These are phyloP conservation scores for Imleria badia DNA, from an alignment of 768 basidiomycete genomes.

Conservation along the genomic window DNA sequence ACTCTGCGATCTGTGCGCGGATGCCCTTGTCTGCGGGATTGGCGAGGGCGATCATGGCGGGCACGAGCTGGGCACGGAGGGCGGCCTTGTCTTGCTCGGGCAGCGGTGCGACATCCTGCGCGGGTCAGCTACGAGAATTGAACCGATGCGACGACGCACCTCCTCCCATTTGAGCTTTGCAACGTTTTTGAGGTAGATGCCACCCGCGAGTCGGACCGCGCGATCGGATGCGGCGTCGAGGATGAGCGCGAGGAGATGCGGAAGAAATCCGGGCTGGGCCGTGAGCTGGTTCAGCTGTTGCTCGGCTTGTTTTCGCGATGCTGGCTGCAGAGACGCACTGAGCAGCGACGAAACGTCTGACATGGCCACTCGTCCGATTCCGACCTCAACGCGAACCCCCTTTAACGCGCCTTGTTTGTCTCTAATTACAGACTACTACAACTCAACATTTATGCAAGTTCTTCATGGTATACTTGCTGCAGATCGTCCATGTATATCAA, in stretches of 20 bases:
- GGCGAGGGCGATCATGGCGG: constrained; percentile 88
- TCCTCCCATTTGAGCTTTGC: constrained; percentile 88
- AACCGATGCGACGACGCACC: constrained; percentile 43
- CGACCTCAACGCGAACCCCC: background rate
- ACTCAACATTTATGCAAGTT: too few species aligned
- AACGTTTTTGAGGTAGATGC: constrained; percentile 91
- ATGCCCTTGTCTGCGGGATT: constrained; percentile 67
- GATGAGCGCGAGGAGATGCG: constrained; percentile 75
- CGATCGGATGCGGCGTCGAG: constrained; percentile 64
- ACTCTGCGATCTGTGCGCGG: constrained; percentile 87
- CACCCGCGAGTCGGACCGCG: constrained; percentile 76
- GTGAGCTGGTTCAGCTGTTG: constrained; percentile 67
- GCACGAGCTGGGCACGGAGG: constrained; percentile 77
- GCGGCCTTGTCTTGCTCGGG: constrained; percentile 67
- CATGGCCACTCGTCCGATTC: constrained; percentile 38
- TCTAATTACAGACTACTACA: too few species aligned
- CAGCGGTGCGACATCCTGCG: constrained; percentile 71
- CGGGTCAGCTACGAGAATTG: background rate
- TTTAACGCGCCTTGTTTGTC: constrained; percentile 11
- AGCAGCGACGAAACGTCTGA: constrained; percentile 69
- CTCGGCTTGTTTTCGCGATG: constrained; percentile 79
- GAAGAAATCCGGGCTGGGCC: constrained; percentile 73
- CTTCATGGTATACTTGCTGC: too few species aligned
- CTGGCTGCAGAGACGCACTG: constrained; percentile 66
- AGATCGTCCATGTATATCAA: too few species aligned